Evolutionary conservation across 2,329 filamentous ascomycete species (phyloP), one percentile per base, ranked within the genome.

Genomic region (Cercospora berteroae): DNA sequence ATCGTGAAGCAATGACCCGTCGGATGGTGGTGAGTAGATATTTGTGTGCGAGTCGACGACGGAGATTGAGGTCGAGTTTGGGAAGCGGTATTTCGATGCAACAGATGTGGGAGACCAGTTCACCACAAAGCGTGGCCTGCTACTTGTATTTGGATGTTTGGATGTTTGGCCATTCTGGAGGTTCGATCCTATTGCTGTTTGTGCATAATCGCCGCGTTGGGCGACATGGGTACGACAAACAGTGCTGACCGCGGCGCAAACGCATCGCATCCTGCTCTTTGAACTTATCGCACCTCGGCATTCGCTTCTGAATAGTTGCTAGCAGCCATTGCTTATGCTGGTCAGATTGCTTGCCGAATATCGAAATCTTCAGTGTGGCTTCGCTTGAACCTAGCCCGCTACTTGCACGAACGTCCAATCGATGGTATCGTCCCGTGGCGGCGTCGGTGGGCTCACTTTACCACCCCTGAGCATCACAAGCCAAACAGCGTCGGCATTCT

Each of bases 401-500:
- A 68, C 60, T 52, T 58, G 55, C n/a, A 62, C 69, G 56, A 64
- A 70, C 52, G 39, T 31, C 25, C 58, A 66, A 18, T 25, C 13
- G 9, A 62, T n/a, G 25, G 61, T 10, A 39, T 48, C 31, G 8
- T 57, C 25, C 60, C 16, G 31, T 9, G 60, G 61, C 13, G 55
- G 16, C n/a, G 25, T 42, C 8, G 67, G 69, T 23, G 64, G 9
- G n/a, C 10, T 50, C 13, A 65, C 13, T 10, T 23, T 39, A 20
- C 73, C 74, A 64, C 39, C 60, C 48, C 69, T 67, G 55, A 74
- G 85, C 74, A 86, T 78, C 48, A 82, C 81, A 70, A 94, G 79
- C 92, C 92, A 96, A 4, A 95, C 89, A 1, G 90, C 89, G 81
- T 95, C 92, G 0, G 84, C 81, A 77, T 94, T 93, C 63, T 90